phyloP scores from a whole-genome alignment of 208 protist genomes.

The Wallacemonas sp. region DNA sequence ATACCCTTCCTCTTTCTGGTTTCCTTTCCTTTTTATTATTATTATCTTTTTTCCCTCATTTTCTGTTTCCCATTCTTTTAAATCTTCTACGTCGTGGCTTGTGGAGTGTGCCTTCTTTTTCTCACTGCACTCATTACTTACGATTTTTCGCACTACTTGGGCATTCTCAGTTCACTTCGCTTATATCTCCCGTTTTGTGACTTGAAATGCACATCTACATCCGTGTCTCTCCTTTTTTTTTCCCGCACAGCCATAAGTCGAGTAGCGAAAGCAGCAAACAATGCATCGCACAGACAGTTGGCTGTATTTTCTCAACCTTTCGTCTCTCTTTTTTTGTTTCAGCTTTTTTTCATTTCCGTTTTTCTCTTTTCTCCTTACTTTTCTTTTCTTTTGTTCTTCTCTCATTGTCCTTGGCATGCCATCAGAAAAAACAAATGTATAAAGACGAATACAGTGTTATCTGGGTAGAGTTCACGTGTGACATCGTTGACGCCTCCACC shows the following conservation, averaged over 20 bases:
- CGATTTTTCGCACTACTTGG: neutral
- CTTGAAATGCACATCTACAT: neutral
- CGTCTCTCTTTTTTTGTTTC: neutral
- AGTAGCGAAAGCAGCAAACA: neutral
- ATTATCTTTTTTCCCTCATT: neutral
- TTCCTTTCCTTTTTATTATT: neutral
- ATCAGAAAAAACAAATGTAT: no score
- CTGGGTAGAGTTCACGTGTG: no score
- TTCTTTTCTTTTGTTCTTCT: conserved; percentile 1
- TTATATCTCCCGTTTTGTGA: neutral
- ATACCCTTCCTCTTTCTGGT: neutral
- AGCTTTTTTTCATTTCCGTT: neutral
- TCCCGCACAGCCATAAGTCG: neutral
- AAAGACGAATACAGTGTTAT: no score
- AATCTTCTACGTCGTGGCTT: neutral
- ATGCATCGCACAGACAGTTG: neutral
- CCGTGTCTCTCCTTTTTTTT: neutral
- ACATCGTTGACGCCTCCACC: no score
- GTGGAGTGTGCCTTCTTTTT: neutral
- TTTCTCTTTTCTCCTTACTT: neutral
- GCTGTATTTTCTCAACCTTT: neutral
- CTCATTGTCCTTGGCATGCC: no score
- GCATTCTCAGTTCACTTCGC: neutral
- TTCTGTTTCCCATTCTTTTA: neutral
- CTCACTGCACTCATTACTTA: neutral